These are phyloP conservation scores for Amphirosellinia nigrospora DNA, from an alignment of 495 filamentous ascomycete species.

Conservation along the genomic window DNA sequence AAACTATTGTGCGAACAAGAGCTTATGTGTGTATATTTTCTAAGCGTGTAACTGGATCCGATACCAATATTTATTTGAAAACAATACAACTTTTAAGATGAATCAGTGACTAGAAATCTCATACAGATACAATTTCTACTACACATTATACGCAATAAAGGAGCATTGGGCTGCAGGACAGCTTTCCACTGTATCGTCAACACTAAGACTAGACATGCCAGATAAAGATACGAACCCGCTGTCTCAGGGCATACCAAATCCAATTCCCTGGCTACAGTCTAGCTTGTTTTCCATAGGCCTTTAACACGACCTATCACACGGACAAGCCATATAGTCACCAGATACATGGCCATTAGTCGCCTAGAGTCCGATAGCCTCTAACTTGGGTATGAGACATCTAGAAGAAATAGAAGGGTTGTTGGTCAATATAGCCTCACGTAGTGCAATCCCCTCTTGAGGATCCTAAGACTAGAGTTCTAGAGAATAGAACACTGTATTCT, in stretches of 20 bases:
- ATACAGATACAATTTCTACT: background rate
- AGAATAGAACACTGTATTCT: too few species aligned
- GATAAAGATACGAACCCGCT: background rate
- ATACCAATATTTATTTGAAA: background rate
- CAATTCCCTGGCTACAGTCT: background rate
- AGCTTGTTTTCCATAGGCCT: too few species aligned
- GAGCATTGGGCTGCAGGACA: background rate
- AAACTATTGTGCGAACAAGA: constrained; percentile 3
- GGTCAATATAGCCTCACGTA: too few species aligned
- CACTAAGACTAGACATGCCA: background rate
- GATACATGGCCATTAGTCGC: too few species aligned
- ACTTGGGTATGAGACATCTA: too few species aligned
- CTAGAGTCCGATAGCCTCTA: too few species aligned
- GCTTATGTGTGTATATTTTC: background rate
- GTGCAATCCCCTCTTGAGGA: too few species aligned
- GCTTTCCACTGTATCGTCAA: background rate
- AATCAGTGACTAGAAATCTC: background rate
- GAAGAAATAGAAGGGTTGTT: too few species aligned
- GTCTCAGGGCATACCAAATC: background rate
- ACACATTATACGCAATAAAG: background rate
- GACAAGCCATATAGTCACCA: too few species aligned
- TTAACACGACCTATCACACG: too few species aligned
- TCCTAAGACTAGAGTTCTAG: too few species aligned
- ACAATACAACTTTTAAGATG: background rate
- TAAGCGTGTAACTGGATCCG: background rate